phyloP scores from a whole-genome alignment of 768 basidiomycete species.

The Russula sp. region DNA sequence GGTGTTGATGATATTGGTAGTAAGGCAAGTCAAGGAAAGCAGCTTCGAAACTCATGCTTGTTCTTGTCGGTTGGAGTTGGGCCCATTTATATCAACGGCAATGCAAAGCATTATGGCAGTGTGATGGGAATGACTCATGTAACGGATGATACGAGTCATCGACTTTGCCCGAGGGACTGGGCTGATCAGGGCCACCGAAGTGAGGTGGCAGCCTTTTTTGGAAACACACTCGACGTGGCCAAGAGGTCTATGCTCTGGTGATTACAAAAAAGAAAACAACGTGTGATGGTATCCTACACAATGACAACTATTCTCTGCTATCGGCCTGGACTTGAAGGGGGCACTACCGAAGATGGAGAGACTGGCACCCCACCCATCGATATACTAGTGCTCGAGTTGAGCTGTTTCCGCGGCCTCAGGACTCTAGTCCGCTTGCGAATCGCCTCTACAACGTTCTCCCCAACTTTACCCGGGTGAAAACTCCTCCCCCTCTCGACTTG shows the following conservation, averaged over 20 bases:
- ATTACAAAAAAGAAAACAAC: too few species aligned
- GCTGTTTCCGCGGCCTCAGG: background rate
- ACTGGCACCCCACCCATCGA: background rate
- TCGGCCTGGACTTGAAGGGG: background rate
- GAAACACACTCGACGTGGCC: too few species aligned
- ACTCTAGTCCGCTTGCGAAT: conserved; percentile 1
- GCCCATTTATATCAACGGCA: too few species aligned
- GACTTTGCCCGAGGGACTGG: too few species aligned
- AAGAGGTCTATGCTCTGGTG: too few species aligned
- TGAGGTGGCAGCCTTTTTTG: too few species aligned
- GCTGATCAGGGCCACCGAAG: too few species aligned
- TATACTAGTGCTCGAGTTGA: background rate
- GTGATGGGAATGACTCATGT: too few species aligned
- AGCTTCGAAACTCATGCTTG: background rate
- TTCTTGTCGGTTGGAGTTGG: background rate
- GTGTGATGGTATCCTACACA: background rate
- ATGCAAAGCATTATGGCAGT: too few species aligned
- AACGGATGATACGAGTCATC: too few species aligned
- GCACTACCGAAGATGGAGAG: background rate
- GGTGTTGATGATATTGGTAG: background rate
- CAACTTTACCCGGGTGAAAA: background rate
- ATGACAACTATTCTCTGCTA: background rate
- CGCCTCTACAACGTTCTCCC: conserved; percentile 3
- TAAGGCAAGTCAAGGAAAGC: background rate
- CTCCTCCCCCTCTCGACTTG: background rate